Percentiles rank a stretch among this genome's conserved stretches.
These are phyloP conservation scores for Zostera marina DNA, from an alignment of 116 monocot genomes.

Conservation along the genomic window DNA sequence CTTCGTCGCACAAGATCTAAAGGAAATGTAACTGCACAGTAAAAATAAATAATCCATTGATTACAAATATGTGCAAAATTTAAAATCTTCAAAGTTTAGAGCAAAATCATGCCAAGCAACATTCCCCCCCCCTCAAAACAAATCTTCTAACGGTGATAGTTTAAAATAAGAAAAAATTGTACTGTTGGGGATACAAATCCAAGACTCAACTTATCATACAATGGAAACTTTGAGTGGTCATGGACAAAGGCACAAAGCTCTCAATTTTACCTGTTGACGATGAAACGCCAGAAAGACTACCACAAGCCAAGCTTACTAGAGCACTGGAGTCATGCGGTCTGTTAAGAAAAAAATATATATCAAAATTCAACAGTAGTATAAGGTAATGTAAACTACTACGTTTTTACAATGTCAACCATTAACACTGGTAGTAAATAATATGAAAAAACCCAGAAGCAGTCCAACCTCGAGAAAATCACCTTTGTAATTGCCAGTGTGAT, in stretches of 20 bases:
- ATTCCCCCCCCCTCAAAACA: no score
- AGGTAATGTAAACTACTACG: neutral
- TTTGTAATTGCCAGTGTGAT: slow-evolving; percentile 46
- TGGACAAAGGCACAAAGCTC: no score
- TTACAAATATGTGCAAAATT: neutral
- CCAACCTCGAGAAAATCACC: slow-evolving; percentile 30
- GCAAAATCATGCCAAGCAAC: no score
- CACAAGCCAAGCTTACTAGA: slow-evolving; percentile 63
- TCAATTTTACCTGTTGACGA: slow-evolving; percentile 55
- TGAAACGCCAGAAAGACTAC: slow-evolving; percentile 76
- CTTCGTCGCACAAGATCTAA: slow-evolving; percentile 88
- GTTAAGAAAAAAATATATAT: neutral
- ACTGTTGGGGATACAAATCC: no score
- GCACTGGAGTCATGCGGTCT: slow-evolving; percentile 60
- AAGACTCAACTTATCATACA: no score
- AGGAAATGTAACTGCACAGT: slow-evolving; percentile 64
- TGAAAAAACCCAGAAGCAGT: neutral
- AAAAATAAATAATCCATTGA: neutral
- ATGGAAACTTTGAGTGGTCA: no score
- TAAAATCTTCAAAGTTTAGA: neutral
- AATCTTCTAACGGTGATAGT: no score
- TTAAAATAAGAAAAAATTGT: no score
- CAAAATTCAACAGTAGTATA: neutral
- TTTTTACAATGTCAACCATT: neutral
- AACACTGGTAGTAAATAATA: neutral